Conservation (phyloP, 1,284 basidiomycete genomes). For the Ganoderma lucidum region DNA sequence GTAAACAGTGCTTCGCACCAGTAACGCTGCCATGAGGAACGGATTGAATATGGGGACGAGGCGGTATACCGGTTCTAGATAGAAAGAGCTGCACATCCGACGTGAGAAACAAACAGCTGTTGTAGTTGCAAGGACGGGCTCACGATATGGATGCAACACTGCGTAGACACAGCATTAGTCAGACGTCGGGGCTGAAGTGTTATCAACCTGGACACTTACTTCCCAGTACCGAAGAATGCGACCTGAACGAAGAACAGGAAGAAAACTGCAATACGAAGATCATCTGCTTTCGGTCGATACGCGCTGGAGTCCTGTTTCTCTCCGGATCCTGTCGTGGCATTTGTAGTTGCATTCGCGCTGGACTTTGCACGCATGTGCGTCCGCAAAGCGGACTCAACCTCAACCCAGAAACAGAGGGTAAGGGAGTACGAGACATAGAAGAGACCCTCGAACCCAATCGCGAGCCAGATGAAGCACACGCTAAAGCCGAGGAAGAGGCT, state of each 20-base stretch:
- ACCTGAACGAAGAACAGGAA: slow-evolving; percentile 91
- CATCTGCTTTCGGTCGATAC: slow-evolving; percentile 65
- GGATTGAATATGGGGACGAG: slow-evolving; percentile 89
- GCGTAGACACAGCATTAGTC: slow-evolving; percentile 23
- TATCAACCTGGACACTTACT: slow-evolving; percentile 58
- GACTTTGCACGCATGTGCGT: neutral
- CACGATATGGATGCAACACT: slow-evolving; percentile 91
- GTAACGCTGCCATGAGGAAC: slow-evolving; percentile 81
- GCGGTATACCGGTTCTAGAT: slow-evolving; percentile 89
- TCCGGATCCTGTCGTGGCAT: neutral
- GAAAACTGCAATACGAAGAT: slow-evolving; percentile 80
- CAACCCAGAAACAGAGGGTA: slow-evolving; percentile 75
- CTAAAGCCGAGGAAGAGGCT: slow-evolving; percentile 77
- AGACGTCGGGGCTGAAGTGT: no score
- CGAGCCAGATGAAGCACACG: slow-evolving; percentile 82
- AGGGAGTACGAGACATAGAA: slow-evolving; percentile 79
- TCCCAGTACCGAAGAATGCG: slow-evolving; percentile 90
- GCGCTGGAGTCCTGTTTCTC: slow-evolving; percentile 26
- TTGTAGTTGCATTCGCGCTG: neutral
- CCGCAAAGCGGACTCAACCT: slow-evolving; percentile 64
- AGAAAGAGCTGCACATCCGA: slow-evolving; percentile 70
- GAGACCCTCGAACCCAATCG: slow-evolving; percentile 84
- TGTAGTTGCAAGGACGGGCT: slow-evolving; percentile 39
- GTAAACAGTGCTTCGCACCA: slow-evolving; percentile 51
- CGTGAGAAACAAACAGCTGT: neutral